A percentile compares a stretch with the other conserved stretches of the same genome.
These are phyloP conservation scores for Monosporozyma servazzii DNA, from an alignment of 805 yeast genomes.

Conservation along the genomic window DNA sequence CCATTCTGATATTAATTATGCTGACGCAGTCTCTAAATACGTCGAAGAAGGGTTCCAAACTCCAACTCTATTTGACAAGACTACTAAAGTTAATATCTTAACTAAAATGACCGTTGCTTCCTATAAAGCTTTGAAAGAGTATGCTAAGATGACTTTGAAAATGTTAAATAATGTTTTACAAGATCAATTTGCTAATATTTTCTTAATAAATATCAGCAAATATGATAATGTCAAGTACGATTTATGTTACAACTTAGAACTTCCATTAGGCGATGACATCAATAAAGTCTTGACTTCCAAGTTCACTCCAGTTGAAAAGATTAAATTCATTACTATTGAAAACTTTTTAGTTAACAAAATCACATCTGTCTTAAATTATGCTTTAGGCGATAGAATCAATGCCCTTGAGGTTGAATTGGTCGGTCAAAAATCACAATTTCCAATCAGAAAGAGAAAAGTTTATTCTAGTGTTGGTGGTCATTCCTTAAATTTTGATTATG, in stretches of 20 bases:
- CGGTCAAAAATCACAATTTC: constrained; percentile 26
- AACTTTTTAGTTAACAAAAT: constrained; percentile 54
- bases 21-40: constrained; percentile 30
- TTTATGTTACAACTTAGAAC: constrained; percentile 38
- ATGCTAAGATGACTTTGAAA: constrained; percentile 58
- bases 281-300: constrained; percentile 30
- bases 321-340: constrained; percentile 61
- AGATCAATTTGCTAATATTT: constrained; percentile 75
- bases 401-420: constrained; percentile 30
- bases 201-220: constrained; percentile 49
- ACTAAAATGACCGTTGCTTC: constrained; percentile 73
- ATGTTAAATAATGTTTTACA: constrained; percentile 69
- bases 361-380: constrained; percentile 47
- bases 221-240: constrained; percentile 57
- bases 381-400: constrained; percentile 41
- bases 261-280: constrained; percentile 31
- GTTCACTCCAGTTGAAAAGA: constrained; percentile 64
- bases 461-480: constrained; percentile 28
- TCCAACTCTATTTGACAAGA: constrained; percentile 70
- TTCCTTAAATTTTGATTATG: constrained; percentile 25
- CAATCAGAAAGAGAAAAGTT: constrained; percentile 41
- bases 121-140: constrained; percentile 49
- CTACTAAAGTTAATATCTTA: constrained; percentile 65
- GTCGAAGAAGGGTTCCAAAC: constrained; percentile 54
- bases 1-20: constrained; percentile 33